Conservation (phyloP, 1,139 yeast genomes). For the Citeromyces siamensis region DNA sequence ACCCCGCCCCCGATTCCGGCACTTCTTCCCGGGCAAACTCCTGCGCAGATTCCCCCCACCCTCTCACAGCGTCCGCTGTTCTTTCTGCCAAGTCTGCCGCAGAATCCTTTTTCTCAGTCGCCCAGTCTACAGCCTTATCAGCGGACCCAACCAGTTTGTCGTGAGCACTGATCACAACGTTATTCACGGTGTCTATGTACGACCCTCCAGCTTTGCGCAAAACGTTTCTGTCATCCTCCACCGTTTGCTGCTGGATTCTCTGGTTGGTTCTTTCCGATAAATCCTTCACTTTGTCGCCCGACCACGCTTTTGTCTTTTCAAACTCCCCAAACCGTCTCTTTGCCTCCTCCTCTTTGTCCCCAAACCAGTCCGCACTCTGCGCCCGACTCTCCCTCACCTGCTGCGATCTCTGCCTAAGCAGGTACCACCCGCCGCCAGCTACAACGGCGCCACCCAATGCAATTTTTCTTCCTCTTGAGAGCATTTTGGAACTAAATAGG, state of each 20-base stretch:
- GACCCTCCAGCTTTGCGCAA: not conserved
- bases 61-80: conserved; percentile 22
- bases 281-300: conserved; percentile 21
- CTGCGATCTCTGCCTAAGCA: conserved; percentile 18
- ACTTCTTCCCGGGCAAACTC: conserved; percentile 26
- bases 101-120: conserved; percentile 9
- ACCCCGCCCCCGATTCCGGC: conserved; percentile 14
- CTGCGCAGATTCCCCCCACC: conserved; percentile 32
- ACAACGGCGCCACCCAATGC: conserved; percentile 20
- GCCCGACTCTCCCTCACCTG: conserved; percentile 8
- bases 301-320: conserved; percentile 11
- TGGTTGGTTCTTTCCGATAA: conserved; percentile 18
- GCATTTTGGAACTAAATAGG: not conserved
- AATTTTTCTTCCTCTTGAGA: conserved; percentile 8
- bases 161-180: not conserved
- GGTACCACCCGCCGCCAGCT: conserved; percentile 26
- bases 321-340: conserved; percentile 7
- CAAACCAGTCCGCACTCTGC: conserved; percentile 8
- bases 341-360: conserved; percentile 14
- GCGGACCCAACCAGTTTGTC: not conserved
- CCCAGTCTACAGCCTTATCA: conserved; percentile 5
- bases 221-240: not conserved
- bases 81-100: conserved; percentile 17
- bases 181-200: not conserved
- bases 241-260: not conserved